Percentiles rank a stretch among this genome's conserved stretches.
Conservation (phyloP, 371 early-diverging fungal species). For the Mortierella sp. region DNA sequence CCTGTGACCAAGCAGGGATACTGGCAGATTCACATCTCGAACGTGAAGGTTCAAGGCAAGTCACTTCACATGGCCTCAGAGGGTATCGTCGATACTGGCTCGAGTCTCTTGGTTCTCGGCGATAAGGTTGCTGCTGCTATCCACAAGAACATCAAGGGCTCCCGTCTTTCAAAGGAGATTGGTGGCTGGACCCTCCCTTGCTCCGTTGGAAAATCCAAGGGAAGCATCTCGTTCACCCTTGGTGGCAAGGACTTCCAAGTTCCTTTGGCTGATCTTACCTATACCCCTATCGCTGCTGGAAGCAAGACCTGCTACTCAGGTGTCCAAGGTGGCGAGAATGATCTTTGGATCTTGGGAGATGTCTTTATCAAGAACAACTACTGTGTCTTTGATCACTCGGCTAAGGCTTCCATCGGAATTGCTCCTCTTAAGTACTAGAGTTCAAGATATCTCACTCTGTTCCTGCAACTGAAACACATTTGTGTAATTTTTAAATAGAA, state of each 20-base stretch:
- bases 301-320: constrained; percentile 23
- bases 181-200: background rate
- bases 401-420: constrained; percentile 22
- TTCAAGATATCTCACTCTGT: too few relatives aligned
- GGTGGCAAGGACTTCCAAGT: background rate
- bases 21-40: constrained; percentile 37
- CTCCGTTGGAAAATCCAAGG: background rate
- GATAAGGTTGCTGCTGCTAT: constrained; percentile 17
- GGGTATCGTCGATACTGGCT: constrained; percentile 57
- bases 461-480: too few relatives aligned
- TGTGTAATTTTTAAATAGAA: too few relatives aligned
- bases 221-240: background rate
- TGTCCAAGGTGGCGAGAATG: constrained; percentile 30
- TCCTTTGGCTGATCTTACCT: background rate
- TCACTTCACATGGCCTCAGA: constrained; percentile 14
- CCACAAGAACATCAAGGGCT: constrained; percentile 26
- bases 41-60: constrained; percentile 2
- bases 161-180: constrained; percentile 17
- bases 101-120: constrained; percentile 47
- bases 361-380: constrained; percentile 65
- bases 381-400: constrained; percentile 57
- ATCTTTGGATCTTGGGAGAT: constrained; percentile 59
- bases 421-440: constrained; percentile 34
- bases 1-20: constrained; percentile 77
- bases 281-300: background rate